Evolutionary conservation across 2,329 filamentous ascomycete species (phyloP), one percentile per base, ranked within the genome.

Genomic region (Thielaviopsis populi): DNA sequence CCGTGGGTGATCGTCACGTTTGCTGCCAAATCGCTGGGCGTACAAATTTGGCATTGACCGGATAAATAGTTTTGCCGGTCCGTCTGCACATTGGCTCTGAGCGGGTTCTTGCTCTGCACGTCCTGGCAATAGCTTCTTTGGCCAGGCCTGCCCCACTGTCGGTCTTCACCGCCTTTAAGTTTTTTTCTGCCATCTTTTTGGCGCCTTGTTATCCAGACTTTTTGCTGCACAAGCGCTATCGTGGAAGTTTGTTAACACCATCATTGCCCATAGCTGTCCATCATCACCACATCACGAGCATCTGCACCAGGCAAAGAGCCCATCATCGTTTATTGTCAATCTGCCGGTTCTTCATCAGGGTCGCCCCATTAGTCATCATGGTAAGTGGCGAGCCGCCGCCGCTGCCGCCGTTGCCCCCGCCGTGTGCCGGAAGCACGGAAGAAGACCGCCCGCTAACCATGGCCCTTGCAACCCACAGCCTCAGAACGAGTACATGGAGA

Each of bases 401-500:
- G n/a, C n/a, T n/a, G n/a, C n/a, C n/a, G n/a, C n/a, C 15, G 19
- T 27, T 30, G 22, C 15, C 22, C 50, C 5, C 30, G n/a, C 30
- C 10, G n/a, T 40, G 27, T 58, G 54, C 27, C 10, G 24, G 54
- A 58, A 7, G 11, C 27, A 37, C 15, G 7, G 27, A 40, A 19
- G 17, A 30, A 15, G 10, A 19, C 54, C 41, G 42, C 37, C 13
- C 7, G 48, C 63, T 65, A 65, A 65, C 54, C 17, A 27, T 3
- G 17, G n/a, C 15, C 27, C 6, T 27, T 50, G 19, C 24, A 7
- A 41, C 30, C 41, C 65, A 70, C 77, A 87, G 86, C 87, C 87
- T 81, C 87, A 92, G 79, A 65, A 63, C 48, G 69, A 76, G 72
- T 76, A 88, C 73, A 88, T 88, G 77, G 89, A 94, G 75, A 82